Conservation (phyloP, 331 rosid genomes). For the Ulmus americana region DNA sequence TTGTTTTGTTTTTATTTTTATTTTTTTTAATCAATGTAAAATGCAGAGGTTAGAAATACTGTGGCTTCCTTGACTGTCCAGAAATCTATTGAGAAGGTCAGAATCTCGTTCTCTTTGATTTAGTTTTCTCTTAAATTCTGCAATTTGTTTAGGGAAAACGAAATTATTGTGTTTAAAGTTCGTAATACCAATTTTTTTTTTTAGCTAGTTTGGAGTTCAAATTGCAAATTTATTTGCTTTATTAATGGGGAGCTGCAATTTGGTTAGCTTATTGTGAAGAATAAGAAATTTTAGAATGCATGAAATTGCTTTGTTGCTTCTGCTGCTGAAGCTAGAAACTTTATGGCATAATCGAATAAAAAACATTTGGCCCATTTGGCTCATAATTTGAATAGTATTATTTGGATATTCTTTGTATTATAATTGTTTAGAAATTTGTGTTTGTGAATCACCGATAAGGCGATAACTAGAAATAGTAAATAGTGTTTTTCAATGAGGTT, state of each 20-base stretch:
- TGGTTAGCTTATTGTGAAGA: neutral
- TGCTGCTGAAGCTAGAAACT: neutral
- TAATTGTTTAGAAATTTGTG: too few relatives aligned
- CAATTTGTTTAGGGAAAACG: neutral
- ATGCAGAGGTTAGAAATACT: conserved; percentile 61
- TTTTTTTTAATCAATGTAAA: neutral
- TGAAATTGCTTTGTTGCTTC: neutral
- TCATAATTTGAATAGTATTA: too few relatives aligned
- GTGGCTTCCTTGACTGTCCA: conserved; percentile 53
- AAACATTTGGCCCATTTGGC: too few relatives aligned
- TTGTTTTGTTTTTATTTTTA: neutral
- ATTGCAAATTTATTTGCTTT: too few relatives aligned
- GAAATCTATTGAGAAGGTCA: conserved; percentile 61
- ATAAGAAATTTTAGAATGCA: neutral
- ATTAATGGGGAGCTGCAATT: too few relatives aligned
- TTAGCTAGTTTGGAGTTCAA: neutral
- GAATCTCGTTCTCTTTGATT: conserved; percentile 5
- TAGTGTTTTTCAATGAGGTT: too few relatives aligned
- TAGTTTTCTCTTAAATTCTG: neutral
- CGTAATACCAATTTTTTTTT: neutral
- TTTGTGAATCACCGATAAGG: too few relatives aligned
- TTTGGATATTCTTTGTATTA: too few relatives aligned
- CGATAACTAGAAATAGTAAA: too few relatives aligned
- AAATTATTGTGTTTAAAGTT: neutral
- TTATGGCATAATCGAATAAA: neutral